phyloP scores from a whole-genome alignment of 306 rosid species.

The Trifolium repens region DNA sequence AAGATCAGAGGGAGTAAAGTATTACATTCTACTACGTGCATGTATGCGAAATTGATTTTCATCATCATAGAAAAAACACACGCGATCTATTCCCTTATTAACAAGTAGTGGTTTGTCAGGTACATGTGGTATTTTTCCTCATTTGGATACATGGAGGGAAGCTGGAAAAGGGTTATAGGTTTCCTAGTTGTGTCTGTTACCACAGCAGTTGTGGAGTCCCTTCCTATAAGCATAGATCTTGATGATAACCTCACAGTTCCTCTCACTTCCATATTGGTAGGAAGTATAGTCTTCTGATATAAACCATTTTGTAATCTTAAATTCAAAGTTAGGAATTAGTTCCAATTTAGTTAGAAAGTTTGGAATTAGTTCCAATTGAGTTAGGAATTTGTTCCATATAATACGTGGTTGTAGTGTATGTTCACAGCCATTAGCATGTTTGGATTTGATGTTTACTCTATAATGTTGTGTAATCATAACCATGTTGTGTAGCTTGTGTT shows the following conservation, averaged over 20 bases:
- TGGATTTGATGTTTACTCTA: too few relatives aligned
- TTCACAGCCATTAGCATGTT: too few relatives aligned
- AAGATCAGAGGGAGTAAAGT: too few relatives aligned
- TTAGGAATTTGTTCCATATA: too few relatives aligned
- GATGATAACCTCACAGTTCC: constrained; percentile 98
- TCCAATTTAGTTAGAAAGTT: constrained; percentile 3
- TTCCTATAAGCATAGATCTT: constrained; percentile 81
- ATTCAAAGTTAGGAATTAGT: constrained; percentile 20
- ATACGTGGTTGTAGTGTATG: too few relatives aligned
- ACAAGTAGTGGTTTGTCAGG: constrained; percentile 51
- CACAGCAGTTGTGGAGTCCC: constrained; percentile 83
- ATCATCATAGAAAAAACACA: too few relatives aligned
- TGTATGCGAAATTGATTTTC: too few relatives aligned
- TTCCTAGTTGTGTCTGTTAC: constrained; percentile 69
- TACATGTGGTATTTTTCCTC: constrained; percentile 84
- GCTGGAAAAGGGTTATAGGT: constrained; percentile 64
- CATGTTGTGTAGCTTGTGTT: too few relatives aligned
- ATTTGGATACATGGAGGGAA: constrained; percentile 68
- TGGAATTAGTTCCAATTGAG: too few relatives aligned
- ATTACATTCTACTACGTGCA: too few relatives aligned
- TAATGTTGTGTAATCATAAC: too few relatives aligned
- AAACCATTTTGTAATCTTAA: constrained; percentile 24
- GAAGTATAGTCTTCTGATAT: constrained; percentile 58
- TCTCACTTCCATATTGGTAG: constrained; percentile 69
- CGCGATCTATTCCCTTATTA: too few relatives aligned